Percentiles rank a stretch among this genome's conserved stretches.
These are phyloP conservation scores for Physcomitrium patens DNA, from an alignment of 225 moss, liverwort and hornwort species.

Conservation along the genomic window DNA sequence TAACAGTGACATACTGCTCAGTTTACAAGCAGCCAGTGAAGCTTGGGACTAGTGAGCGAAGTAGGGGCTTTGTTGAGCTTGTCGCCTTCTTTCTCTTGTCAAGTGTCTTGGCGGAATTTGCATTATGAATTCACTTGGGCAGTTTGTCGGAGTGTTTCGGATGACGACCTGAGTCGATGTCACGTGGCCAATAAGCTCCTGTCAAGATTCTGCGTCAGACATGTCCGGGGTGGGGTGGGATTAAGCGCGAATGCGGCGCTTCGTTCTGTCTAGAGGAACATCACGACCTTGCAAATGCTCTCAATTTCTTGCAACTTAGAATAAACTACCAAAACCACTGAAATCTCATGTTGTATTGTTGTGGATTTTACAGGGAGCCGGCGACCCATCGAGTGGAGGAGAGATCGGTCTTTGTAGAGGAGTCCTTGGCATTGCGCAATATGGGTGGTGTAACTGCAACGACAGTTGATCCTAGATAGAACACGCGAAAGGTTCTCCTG, in stretches of 20 bases:
- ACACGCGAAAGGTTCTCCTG: background rate
- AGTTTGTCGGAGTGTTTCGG: too few relatives aligned
- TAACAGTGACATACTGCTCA: background rate
- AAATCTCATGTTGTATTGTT: background rate
- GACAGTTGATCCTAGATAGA: constrained; percentile 9
- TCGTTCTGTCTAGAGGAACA: background rate
- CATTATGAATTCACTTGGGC: too few relatives aligned
- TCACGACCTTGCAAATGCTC: background rate
- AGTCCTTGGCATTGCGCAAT: background rate
- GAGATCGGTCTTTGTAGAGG: too few relatives aligned
- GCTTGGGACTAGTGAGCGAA: background rate
- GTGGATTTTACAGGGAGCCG: constrained; percentile 15
- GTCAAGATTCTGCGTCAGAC: too few relatives aligned
- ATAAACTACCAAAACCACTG: background rate
- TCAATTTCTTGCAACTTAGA: background rate
- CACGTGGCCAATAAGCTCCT: too few relatives aligned
- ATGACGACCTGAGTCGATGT: too few relatives aligned
- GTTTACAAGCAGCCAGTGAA: background rate
- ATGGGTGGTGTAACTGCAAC: background rate
- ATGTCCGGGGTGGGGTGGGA: too few relatives aligned
- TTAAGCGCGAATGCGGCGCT: background rate
- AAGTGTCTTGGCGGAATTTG: too few relatives aligned
- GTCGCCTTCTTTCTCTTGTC: too few relatives aligned
- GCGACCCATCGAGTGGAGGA: background rate
- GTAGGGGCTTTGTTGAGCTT: too few relatives aligned